Evolutionary conservation across 2,329 filamentous ascomycete genomes (phyloP), one percentile per base, ranked within the genome.

Genomic region (Dactylellina haptotyla): DNA sequence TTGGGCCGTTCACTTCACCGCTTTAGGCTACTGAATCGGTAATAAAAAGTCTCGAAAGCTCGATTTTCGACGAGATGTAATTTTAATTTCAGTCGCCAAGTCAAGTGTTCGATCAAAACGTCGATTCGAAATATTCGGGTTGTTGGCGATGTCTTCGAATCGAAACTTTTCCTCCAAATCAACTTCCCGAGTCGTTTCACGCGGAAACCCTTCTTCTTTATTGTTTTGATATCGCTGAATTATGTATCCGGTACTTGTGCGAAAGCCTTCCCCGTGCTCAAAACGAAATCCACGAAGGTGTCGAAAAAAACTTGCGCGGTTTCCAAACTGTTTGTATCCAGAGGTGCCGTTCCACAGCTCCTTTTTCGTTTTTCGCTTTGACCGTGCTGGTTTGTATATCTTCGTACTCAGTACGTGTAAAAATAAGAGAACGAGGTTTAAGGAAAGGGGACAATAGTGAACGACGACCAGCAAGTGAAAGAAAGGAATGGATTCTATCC

Each of bases 301-400:
- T 59, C 16, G 41, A 18, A n/a, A n/a, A n/a, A n/a, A n/a, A n/a
- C n/a, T 25, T 43, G 41, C 46, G 26, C 32, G 34, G 30, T 28
- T 39, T 57, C 41, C 30, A 46, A 43, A 46, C 23, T 37, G 20
- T 20, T 65, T 51, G 56, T 51, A 67, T 67, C 63, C 53, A 59
- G 63, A 64, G 48, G 59, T 23, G 59, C 67, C 48, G 67, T 65
- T 72, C 67, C 53, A 72, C 67, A 72, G 67, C 67, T 72, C 59
- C 67, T 65, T 72, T 72, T 64, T 51, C 28, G 26, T 25, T 34
- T 45, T 71, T 71, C 57, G 30, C 53, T n/a, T n/a, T n/a, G n/a
- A n/a, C n/a, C n/a, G n/a, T n/a, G n/a, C 56, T 26, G 30, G 28
- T 32, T 28, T 51, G 25, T 46, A 48, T 53, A 39, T 57, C 28